Evolutionary conservation across 768 basidiomycete species (phyloP), one percentile per base, ranked within the genome.

Genomic region (Psilocybe cyanescens): DNA sequence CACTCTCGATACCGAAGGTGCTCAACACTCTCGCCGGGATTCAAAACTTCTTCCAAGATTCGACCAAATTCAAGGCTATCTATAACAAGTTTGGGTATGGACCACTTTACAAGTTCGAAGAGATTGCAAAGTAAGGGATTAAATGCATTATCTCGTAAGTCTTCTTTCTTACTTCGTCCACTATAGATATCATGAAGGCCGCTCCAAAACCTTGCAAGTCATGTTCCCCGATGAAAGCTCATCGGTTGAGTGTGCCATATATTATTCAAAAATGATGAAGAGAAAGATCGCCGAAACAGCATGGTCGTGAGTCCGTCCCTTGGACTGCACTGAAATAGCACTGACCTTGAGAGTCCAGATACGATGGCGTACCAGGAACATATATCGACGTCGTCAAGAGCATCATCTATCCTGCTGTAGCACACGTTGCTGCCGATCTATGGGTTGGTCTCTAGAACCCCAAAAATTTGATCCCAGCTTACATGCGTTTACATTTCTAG

Each of bases 351-450:
- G n/a, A 44, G n/a, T 16, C n/a, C n/a, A 72, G 70, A 28, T 75
- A 76, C 53, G 64, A 71, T n/a, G 73, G 71, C 31, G 61, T 74
- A 24, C 66, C 74, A 11, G 78, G 76, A 41, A 72, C 62, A 39
- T 77, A 76, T 46, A 66, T 85, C 57, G 81, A 86, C 65, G 74
- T 86, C 59, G 79, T 83, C 9, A 73, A 76, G 31, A 79, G 84
- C 62, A 81, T 85, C 8, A 74, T 82, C 67, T 83, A 84, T 56
- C 69, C 79, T 14, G 74, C 76, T 16, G 71, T 74, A 5, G 74
- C 78, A 1, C 76, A 79, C 57, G 79, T 80, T 71, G 75, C 74
- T 30, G 75, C 79, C 2, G 66, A 67, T 17, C 58, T 56, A 54
- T 47, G 62, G 59, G 67, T 64, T 11, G 7, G 63, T 62, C 2